phyloP scores from a whole-genome alignment of 2,329 filamentous ascomycete species.

The Pezicula radicicola region DNA sequence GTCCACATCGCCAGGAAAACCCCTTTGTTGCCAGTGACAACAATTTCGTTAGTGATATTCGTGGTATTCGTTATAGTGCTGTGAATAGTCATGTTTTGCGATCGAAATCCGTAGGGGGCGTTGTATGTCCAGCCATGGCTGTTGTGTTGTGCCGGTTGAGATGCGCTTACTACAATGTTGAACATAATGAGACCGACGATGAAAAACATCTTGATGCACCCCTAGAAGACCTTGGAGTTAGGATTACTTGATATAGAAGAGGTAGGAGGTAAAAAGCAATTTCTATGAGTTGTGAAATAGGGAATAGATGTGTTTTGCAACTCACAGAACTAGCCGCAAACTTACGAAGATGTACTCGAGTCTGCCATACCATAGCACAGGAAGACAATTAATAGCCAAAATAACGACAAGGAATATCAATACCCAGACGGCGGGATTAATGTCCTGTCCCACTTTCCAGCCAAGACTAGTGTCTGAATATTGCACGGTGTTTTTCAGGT shows the following conservation, averaged over 20 bases:
- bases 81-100: constrained; percentile 23
- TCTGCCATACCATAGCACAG: constrained; percentile 47
- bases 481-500: constrained; percentile 23
- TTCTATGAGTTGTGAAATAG: too few species aligned
- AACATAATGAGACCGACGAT: constrained; percentile 54
- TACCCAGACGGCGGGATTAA: constrained; percentile 36
- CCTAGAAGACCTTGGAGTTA: constrained; percentile 13
- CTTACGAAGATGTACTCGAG: constrained; percentile 55
- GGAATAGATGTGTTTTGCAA: too few species aligned
- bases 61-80: not conserved
- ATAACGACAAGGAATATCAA: constrained; percentile 29
- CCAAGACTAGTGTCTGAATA: constrained; percentile 30
- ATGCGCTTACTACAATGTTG: constrained; percentile 35
- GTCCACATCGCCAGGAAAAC: constrained; percentile 36
- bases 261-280: too few species aligned
- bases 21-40: constrained; percentile 25
- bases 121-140: constrained; percentile 31
- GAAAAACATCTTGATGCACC: constrained; percentile 57
- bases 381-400: constrained; percentile 32
- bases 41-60: constrained; percentile 14
- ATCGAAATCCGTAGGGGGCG: constrained; percentile 29
- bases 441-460: constrained; percentile 20
- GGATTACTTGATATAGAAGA: too few species aligned
- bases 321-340: too few species aligned
- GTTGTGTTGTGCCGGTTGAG: constrained; percentile 21